A percentile compares a stretch with the other conserved stretches of the same genome.
These are phyloP conservation scores for Zoysia matrella DNA, from an alignment of 202 grass and related monocot genomes.

Conservation along the genomic window DNA sequence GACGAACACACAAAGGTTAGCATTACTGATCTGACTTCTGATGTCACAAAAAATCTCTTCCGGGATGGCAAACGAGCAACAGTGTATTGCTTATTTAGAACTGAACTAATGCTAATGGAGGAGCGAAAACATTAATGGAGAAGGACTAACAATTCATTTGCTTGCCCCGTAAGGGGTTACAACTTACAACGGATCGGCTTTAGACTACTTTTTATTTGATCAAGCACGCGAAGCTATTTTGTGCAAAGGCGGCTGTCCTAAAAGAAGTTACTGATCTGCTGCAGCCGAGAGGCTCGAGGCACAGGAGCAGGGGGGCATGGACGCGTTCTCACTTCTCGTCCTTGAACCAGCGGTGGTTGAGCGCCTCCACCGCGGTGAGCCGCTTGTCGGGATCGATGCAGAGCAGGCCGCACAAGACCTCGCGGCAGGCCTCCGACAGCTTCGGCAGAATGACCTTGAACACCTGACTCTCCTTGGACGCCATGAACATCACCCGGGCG, in stretches of 20 bases:
- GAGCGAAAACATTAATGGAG: not conserved
- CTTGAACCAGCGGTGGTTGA: conserved; percentile 46
- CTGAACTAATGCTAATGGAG: not conserved
- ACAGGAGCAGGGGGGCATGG: not conserved
- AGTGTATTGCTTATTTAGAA: not conserved
- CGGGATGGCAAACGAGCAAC: not conserved
- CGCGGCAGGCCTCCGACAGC: conserved; percentile 38
- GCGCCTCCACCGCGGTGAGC: conserved; percentile 28
- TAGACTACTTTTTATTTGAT: too few relatives aligned
- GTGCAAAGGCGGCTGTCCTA: not conserved
- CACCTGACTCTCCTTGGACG: not conserved
- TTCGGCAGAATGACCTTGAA: not conserved
- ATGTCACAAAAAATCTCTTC: too few relatives aligned
- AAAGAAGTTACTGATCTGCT: not conserved
- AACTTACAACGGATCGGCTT: too few relatives aligned
- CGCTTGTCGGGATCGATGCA: conserved; percentile 12
- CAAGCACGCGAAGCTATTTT: too few relatives aligned
- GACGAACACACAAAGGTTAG: too few relatives aligned
- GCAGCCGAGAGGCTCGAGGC: not conserved
- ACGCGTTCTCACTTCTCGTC: not conserved
- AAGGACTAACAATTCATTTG: not conserved
- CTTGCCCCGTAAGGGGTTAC: not conserved
- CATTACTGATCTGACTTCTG: too few relatives aligned
- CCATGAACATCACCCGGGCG: not conserved
- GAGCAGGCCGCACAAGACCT: conserved; percentile 38